These are phyloP conservation scores for Cordia subcordata DNA, from an alignment of 257 asterid species.

Conservation along the genomic window DNA sequence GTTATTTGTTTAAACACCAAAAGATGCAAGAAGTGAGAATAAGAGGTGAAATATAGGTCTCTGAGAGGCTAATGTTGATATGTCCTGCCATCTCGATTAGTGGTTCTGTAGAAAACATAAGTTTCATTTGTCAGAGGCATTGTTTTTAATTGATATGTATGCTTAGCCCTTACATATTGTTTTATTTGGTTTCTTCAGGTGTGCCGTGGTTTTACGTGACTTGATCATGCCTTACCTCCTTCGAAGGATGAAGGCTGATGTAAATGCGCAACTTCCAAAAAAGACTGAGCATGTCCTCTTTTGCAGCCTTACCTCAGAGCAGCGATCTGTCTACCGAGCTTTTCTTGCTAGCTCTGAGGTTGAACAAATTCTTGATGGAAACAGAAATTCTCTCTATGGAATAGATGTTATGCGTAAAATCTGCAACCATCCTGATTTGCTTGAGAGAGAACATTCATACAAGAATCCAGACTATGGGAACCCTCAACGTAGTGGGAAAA, in stretches of 20 bases:
- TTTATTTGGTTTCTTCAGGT: conserved; percentile 44
- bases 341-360: conserved; percentile 99
- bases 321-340: conserved; percentile 86
- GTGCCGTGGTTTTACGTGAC: conserved; percentile 97
- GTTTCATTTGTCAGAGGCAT: too few species aligned
- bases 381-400: conserved; percentile 80
- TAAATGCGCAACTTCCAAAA: conserved; percentile 82
- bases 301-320: conserved; percentile 86
- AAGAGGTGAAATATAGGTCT: background rate
- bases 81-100: too few species aligned
- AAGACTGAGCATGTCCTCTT: conserved; percentile 98
- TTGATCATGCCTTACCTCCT: conserved; percentile 98
- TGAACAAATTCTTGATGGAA: conserved; percentile 86
- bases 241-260: conserved; percentile 95
- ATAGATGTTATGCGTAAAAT: conserved; percentile 97
- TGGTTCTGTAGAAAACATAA: too few species aligned
- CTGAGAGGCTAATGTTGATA: too few species aligned
- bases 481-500: conserved; percentile 85
- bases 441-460: conserved; percentile 83
- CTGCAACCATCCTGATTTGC: conserved; percentile 98
- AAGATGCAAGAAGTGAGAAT: background rate
- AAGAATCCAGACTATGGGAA: conserved; percentile 93
- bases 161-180: background rate
- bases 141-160: too few species aligned
- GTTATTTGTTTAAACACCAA: background rate